Percentiles rank a stretch among this genome's conserved stretches.
These are phyloP conservation scores for Clavispora phyllophila DNA, from an alignment of 805 yeast genomes.

Conservation along the genomic window DNA sequence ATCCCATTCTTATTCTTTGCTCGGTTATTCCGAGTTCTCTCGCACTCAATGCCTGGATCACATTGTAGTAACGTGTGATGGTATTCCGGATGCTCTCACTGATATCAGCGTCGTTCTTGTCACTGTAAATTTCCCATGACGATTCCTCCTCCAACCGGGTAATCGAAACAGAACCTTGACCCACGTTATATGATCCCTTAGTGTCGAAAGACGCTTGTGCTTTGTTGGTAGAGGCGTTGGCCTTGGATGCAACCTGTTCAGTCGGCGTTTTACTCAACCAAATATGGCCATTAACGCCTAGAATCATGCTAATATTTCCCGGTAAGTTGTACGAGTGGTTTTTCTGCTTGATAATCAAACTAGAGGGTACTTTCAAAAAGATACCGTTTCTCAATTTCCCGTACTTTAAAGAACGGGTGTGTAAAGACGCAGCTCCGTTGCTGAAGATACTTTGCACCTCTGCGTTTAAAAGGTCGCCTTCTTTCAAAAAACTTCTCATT, in stretches of 20 bases:
- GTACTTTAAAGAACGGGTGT: constrained; percentile 90
- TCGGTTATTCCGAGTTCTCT: constrained; percentile 87
- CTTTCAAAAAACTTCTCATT: constrained; percentile 90
- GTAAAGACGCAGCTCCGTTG: constrained; percentile 91
- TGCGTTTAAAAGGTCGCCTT: constrained; percentile 92
- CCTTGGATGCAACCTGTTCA: constrained; percentile 15
- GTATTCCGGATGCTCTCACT: constrained; percentile 58
- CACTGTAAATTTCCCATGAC: constrained; percentile 92
- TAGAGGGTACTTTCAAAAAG: constrained; percentile 74
- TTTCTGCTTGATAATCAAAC: constrained; percentile 77
- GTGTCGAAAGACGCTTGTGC: constrained; percentile 38
- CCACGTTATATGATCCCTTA: constrained; percentile 43
- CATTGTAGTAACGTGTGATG: constrained; percentile 81
- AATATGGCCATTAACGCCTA: constrained; percentile 92
- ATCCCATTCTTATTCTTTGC: constrained; percentile 69
- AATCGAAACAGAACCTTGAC: constrained; percentile 60
- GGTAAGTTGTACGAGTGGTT: constrained; percentile 87
- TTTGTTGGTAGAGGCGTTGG: constrained; percentile 23
- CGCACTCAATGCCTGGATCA: constrained; percentile 73
- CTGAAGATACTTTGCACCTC: constrained; percentile 87
- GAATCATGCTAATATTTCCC: constrained; percentile 83
- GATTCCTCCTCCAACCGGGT: constrained; percentile 89
- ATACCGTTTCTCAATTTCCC: constrained; percentile 93
- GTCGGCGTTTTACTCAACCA: constrained; percentile 67
- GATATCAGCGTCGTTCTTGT: constrained; percentile 70